phyloP scores from a whole-genome alignment of 257 asterid species.

The Leonotis leonurus region DNA sequence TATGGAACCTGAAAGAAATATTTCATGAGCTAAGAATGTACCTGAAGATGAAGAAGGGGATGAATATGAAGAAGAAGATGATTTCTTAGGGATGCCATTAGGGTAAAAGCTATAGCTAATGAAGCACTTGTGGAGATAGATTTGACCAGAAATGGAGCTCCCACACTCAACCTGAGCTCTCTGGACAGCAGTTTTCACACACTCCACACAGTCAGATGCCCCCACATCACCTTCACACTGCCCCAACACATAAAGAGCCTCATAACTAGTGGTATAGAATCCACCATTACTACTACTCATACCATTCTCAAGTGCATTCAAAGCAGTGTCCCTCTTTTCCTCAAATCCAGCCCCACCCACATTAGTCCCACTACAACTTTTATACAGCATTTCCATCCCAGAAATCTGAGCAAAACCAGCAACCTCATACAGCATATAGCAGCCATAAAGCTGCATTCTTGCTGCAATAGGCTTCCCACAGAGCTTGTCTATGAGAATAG shows the following conservation, averaged over 20 bases:
- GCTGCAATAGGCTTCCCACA: conserved; percentile 81
- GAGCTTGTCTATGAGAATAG: conserved; percentile 77
- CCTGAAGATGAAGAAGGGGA: conserved; percentile 71
- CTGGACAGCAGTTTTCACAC: conserved; percentile 85
- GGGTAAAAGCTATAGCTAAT: conserved; percentile 58
- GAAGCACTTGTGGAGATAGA: conserved; percentile 79
- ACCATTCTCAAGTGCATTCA: conserved; percentile 55
- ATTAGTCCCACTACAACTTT: conserved; percentile 69
- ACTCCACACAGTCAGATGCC: conserved; percentile 66
- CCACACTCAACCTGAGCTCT: conserved; percentile 98
- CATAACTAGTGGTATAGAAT: conserved; percentile 54
- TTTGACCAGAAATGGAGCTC: conserved; percentile 75
- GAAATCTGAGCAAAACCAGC: conserved; percentile 78
- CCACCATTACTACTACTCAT: conserved; percentile 49
- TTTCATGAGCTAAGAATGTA: conserved; percentile 10
- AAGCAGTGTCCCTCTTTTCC: conserved; percentile 78
- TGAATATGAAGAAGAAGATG: conserved; percentile 57
- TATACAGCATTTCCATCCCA: conserved; percentile 88
- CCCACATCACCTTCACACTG: conserved; percentile 97
- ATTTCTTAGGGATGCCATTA: conserved; percentile 57
- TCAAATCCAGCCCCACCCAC: conserved; percentile 76
- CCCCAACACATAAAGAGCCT: conserved; percentile 68
- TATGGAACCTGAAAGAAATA: background rate
- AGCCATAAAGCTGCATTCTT: conserved; percentile 83
- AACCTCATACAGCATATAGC: conserved; percentile 86